Base-by-base conservation (phyloP, 306 rosid species). In the Casuarina equisetifolia region DNA sequence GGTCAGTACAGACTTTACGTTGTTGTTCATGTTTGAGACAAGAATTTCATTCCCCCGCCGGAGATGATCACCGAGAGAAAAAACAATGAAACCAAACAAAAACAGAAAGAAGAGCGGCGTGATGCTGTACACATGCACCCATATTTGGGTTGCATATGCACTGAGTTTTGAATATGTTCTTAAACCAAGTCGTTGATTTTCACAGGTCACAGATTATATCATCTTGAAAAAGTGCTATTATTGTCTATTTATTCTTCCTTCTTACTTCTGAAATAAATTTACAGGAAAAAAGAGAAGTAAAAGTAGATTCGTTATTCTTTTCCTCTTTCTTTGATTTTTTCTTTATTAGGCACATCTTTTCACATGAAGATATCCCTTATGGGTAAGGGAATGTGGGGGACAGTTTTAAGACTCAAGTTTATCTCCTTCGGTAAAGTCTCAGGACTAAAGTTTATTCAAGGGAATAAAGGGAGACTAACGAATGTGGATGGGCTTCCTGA, bases 1-100 rank as follows among this genome's bases (percentile, higher is more conserved):
- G 98, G 98, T 94, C 49, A 51, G 79, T 77, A 1, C 2, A 46
- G 42, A n/a, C 10, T 11, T 46, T 9, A 25, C 32, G 32, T 9
- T 45, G 13, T 10, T 45, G 8, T n/a, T 38, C 69, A 36, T 25
- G 32, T 10, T 32, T 61, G 42, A 35, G 5, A 7, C 69, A 3
- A n/a, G 3, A 36, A 62, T 62, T 62, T 62, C 40, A 59, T 3
- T 1, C 9, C 40, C 9, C 10, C 32, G 6, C 42, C 6, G 11
- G 25, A 4, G 2, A 32, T 63, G 32, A 7, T 19, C 12, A 19
- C 13, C 32, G 32, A 25, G 32, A 25, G 32, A 25, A 25, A 25
- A 25, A 25, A 25, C 32, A 25, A 25, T 25, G 32, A 25, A 25
- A 25, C 32, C 32, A 25, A 25, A 25, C 32, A 25, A 25, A 25